phyloP scores from a whole-genome alignment of 2,329 filamentous ascomycete species.

The Beauveria sp. region DNA sequence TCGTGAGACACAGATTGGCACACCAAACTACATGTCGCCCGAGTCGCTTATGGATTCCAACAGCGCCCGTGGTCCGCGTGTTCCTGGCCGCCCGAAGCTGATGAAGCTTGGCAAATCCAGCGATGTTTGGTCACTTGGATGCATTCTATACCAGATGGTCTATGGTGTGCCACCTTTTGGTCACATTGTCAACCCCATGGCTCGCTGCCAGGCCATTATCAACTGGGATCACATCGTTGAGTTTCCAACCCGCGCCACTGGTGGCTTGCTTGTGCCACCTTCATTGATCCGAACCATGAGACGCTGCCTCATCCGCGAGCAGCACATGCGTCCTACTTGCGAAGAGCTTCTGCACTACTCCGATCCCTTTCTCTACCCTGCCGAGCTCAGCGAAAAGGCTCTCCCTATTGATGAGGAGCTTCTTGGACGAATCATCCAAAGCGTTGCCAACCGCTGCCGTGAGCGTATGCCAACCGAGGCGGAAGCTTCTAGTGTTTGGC shows the following conservation, averaged over 20 bases:
- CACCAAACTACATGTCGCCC: conserved; percentile 97
- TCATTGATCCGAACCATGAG: conserved; percentile 54
- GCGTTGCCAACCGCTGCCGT: conserved; percentile 50
- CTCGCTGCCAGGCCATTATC: conserved; percentile 79
- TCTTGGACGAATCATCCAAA: conserved; percentile 54
- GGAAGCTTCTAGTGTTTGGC: conserved; percentile 49
- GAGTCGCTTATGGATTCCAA: conserved; percentile 89
- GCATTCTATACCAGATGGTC: conserved; percentile 95
- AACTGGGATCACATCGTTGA: conserved; percentile 68
- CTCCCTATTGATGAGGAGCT: conserved; percentile 57
- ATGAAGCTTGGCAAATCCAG: conserved; percentile 95
- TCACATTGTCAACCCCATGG: conserved; percentile 81
- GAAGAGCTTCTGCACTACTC: conserved; percentile 50
- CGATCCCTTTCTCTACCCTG: conserved; percentile 58
- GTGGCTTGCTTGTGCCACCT: conserved; percentile 51
- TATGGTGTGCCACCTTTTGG: conserved; percentile 95
- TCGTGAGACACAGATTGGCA: conserved; percentile 89
- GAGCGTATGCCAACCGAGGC: conserved; percentile 51
- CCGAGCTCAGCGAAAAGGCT: conserved; percentile 45
- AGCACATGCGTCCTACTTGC: conserved; percentile 55
- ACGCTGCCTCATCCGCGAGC: conserved; percentile 55
- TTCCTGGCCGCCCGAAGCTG: conserved; percentile 53
- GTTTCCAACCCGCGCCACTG: conserved; percentile 62
- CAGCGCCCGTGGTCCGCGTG: conserved; percentile 42
- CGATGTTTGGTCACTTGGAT: conserved; percentile 93